A percentile compares a stretch with the other conserved stretches of the same genome.
Evolutionary conservation across 1,139 yeast genomes (phyloP).

Genomic region (Lodderomyces jiufengensis): DNA sequence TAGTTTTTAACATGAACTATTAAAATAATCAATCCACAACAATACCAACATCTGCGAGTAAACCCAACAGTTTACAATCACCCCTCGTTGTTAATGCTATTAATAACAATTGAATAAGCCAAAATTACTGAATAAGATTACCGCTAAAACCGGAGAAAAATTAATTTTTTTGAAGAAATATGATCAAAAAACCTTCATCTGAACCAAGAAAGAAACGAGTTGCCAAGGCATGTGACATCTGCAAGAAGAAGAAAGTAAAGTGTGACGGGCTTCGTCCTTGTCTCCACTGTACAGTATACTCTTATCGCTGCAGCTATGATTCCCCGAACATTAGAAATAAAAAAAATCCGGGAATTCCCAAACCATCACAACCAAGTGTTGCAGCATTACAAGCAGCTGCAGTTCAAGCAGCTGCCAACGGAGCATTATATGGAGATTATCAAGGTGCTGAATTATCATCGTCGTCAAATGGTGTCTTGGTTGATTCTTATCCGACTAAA

Average conservation of each 20-base stretch:
- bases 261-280: constrained; percentile 90
- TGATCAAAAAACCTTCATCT: constrained; percentile 1
- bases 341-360: constrained; percentile 32
- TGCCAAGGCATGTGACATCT: constrained; percentile 80
- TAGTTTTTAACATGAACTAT: too few species aligned
- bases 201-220: constrained; percentile 68
- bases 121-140: too few species aligned
- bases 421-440: not conserved
- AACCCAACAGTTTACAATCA: too few species aligned
- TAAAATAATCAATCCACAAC: too few species aligned
- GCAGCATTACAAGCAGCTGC: constrained; percentile 15
- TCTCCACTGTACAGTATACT: constrained; percentile 84
- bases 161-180: too few species aligned
- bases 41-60: too few species aligned
- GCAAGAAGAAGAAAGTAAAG: constrained; percentile 74
- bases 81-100: too few species aligned
- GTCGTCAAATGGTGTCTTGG: constrained; percentile 8
- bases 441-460: not conserved
- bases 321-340: constrained; percentile 68
- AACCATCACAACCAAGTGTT: constrained; percentile 21
- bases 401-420: constrained; percentile 13
- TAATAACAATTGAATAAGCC: too few species aligned
- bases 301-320: constrained; percentile 67
- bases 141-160: too few species aligned
- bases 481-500: constrained; percentile 12